Evolutionary conservation across 768 basidiomycete genomes (phyloP), one percentile per base, ranked within the genome.

Genomic region (Crassisporium funariophilum): DNA sequence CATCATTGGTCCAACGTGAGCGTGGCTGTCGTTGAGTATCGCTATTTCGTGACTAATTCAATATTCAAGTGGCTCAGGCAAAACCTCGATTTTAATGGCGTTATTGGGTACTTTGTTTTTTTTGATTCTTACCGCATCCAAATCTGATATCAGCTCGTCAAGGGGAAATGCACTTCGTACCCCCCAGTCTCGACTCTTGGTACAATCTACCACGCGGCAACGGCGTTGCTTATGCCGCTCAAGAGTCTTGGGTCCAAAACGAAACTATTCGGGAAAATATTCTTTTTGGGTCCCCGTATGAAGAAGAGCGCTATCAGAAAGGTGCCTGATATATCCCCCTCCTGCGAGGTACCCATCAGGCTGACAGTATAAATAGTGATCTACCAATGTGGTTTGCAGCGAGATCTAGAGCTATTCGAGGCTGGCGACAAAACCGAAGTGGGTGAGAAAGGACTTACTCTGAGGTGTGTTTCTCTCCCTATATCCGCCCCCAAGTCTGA

Each of bases 221-320:
- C 1, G 88, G 90, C 4, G 76, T 94, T 29, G 83, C 88, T 2
- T 91, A 88, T 60, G 86, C 86, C 5, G 84, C 86, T 3, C 91
- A 95, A 61, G 88, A 91, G 59, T 82, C 86, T 4, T 95, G 89
- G 89, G 83, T 91, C 2, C 79, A 84, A 62, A 91, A 90, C 53
- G 86, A 86, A 48, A 89, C 86, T 0, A 87, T 90, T 42, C 54
- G 79, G 65, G 86, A 91, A 34, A 95, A 95, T 58, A 87, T 95
- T 49, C 65, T 88, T 34, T 95, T 95, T 52, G 89, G 91, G 21
- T 67, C 81, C 10, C 76, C 82, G 0, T 90, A 82, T 49, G 86
- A 95, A 36, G 83, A 88, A 59, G 81, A 76, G 45, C 76, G 85
- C 5, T 95, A 95, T 60, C 83, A 83, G 73, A 79, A 83, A 45